Evolutionary conservation across 208 protist genomes (phyloP).

Genomic region (Herpetomonas samuelpessoai): DNA sequence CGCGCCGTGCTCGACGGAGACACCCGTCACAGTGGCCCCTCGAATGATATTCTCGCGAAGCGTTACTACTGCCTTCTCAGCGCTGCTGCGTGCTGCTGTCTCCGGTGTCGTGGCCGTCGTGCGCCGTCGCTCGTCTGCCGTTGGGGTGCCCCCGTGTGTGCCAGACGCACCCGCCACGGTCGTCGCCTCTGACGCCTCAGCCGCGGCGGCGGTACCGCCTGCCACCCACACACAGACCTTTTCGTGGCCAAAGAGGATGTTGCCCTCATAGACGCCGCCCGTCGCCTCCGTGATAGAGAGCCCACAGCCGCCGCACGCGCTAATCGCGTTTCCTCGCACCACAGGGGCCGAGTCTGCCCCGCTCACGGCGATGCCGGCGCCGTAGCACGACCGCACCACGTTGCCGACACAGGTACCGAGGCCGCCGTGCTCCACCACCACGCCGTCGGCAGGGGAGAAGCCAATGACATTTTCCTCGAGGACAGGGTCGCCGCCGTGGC

Average conservation of each 20-base stretch:
- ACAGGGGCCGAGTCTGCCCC: conserved; percentile 15
- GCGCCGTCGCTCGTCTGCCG: not conserved
- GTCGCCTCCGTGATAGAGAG: conserved; percentile 17
- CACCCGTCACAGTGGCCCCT: conserved; percentile 10
- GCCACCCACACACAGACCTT: conserved; percentile 18
- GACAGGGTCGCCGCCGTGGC: conserved; percentile 21
- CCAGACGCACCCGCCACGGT: not conserved
- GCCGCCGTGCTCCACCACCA: conserved; percentile 30
- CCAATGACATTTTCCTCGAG: conserved; percentile 34
- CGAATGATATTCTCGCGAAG: conserved; percentile 24
- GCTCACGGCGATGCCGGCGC: conserved; percentile 19
- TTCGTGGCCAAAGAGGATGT: conserved; percentile 20
- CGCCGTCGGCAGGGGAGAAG: conserved; percentile 23
- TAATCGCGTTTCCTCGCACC: conserved; percentile 29
- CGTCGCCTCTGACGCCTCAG: not conserved
- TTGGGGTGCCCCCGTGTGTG: not conserved
- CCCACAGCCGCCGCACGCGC: conserved; percentile 19
- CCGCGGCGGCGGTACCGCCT: not conserved
- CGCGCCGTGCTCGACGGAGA: conserved; percentile 20
- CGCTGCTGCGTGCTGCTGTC: not conserved
- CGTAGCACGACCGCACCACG: conserved; percentile 22
- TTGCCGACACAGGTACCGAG: conserved; percentile 25
- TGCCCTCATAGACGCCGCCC: conserved; percentile 35
- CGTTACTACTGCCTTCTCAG: not conserved
- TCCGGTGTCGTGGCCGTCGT: not conserved